Conservation (phyloP, 2,329 filamentous ascomycete genomes). For the Exophiala aquamarina region DNA sequence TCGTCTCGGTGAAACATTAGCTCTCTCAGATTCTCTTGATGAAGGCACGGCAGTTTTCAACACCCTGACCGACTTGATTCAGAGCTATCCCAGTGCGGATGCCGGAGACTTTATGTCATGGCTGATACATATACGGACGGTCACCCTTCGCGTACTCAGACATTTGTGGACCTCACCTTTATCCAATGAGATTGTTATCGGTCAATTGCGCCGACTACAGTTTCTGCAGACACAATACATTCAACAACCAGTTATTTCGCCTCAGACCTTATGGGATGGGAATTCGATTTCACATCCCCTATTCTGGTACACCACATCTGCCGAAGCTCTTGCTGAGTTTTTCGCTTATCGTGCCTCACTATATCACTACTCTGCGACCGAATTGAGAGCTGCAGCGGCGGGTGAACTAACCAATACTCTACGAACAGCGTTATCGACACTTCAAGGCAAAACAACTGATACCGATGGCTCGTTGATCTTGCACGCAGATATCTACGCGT, state of each 20-base stretch:
- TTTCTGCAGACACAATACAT: slow-evolving; percentile 77
- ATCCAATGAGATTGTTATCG: slow-evolving; percentile 71
- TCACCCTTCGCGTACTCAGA: slow-evolving; percentile 71
- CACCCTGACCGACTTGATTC: slow-evolving; percentile 69
- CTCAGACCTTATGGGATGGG: slow-evolving; percentile 73
- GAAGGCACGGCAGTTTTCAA: slow-evolving; percentile 78
- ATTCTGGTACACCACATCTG: slow-evolving; percentile 69
- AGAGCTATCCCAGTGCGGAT: slow-evolving; percentile 66
- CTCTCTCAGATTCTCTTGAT: slow-evolving; percentile 61
- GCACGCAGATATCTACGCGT: slow-evolving; percentile 80
- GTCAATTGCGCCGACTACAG: slow-evolving; percentile 76
- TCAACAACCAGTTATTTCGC: slow-evolving; percentile 68
- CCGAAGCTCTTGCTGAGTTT: slow-evolving; percentile 72
- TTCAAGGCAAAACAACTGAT: slow-evolving; percentile 72
- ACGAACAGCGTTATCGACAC: slow-evolving; percentile 61
- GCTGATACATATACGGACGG: slow-evolving; percentile 68
- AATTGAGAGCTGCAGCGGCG: slow-evolving; percentile 75
- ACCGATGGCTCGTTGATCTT: slow-evolving; percentile 65
- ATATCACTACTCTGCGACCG: slow-evolving; percentile 81
- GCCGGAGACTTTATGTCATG: slow-evolving; percentile 63
- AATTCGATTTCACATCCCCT: slow-evolving; percentile 58
- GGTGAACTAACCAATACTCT: slow-evolving; percentile 70
- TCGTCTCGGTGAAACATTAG: slow-evolving; percentile 61
- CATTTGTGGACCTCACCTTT: slow-evolving; percentile 82
- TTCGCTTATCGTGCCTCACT: slow-evolving; percentile 73